Base-by-base conservation (phyloP, 495 filamentous ascomycete species). In the Penicillium paxilli region DNA sequence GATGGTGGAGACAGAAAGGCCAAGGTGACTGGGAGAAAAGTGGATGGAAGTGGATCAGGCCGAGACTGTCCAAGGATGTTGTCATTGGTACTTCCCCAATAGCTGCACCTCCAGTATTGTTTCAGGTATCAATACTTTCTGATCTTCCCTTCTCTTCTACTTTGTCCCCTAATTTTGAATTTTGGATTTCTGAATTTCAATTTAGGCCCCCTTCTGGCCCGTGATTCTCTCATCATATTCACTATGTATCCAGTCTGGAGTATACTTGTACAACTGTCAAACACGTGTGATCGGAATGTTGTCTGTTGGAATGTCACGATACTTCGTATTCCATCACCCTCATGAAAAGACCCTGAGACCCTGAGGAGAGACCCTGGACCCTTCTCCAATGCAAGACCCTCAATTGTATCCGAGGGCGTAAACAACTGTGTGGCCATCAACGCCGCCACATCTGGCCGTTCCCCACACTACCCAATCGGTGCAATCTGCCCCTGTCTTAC, bases 401-500 rank as follows among this genome's bases (percentile, higher is more conserved):
- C 17, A 42, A 21, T 42, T 40, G 14, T 40, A 40, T 40, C 35
- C n/a, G n/a, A n/a, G n/a, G n/a, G n/a, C n/a, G n/a, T n/a, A n/a
- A n/a, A n/a, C n/a, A n/a, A n/a, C n/a, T n/a, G n/a, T n/a, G n/a
- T n/a, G n/a, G n/a, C n/a, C n/a, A n/a, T 12, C 23, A 40, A 10
- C 23, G 40, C 44, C 47, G 49, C 23, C 23, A 37, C 44, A 50
- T 51, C 44, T 41, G 30, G 21, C 55, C 9, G 14, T 54, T 59
- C 56, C 53, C 60, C 55, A 59, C 57, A 53, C 45, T 52, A 23
- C 33, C 56, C 59, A 63, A 63, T 60, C 56, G 57, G 50, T 44
- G 52, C 38, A 50, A 17, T 22, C 37, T 42, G 17, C 41, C 25
- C 51, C 49, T 25, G 49, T 55, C 57, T 63, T 59, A 63, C 60